A percentile compares a stretch with the other conserved stretches of the same genome.
Evolutionary conservation across 495 filamentous ascomycete genomes (phyloP).

Genomic region (Ascobolus immersus): DNA sequence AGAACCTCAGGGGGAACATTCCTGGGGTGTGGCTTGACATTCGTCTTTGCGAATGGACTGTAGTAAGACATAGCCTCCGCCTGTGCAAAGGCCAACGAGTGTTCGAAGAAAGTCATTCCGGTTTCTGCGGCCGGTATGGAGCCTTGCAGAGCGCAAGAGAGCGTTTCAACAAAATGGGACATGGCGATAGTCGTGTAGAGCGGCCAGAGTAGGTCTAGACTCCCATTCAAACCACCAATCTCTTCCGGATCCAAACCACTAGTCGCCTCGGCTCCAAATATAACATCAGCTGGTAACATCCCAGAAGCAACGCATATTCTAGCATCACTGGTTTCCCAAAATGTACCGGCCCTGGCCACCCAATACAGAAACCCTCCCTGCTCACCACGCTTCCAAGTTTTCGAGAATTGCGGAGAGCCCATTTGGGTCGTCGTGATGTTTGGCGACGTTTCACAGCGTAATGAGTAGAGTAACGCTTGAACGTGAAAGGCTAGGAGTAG

Average conservation of each 20-base stretch:
- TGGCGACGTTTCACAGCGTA: constrained; percentile 78
- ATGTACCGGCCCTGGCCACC: constrained; percentile 9
- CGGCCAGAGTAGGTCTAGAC: constrained; percentile 66
- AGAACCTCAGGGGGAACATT: constrained; percentile 82
- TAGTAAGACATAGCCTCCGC: constrained; percentile 36
- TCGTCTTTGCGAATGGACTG: constrained; percentile 12
- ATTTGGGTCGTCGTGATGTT: too few relatives aligned
- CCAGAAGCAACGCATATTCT: too few relatives aligned
- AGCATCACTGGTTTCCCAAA: too few relatives aligned
- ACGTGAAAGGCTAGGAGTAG: constrained; percentile 45
- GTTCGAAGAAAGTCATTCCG: constrained; percentile 89
- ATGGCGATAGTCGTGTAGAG: constrained; percentile 59
- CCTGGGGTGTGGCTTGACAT: constrained; percentile 12
- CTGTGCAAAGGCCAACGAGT: constrained; percentile 87
- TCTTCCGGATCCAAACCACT: too few relatives aligned
- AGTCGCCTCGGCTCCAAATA: too few relatives aligned
- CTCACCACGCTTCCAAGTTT: too few relatives aligned
- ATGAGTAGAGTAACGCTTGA: constrained; percentile 44
- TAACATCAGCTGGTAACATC: too few relatives aligned
- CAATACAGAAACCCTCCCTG: constrained; percentile 12
- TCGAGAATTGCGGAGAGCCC: too few relatives aligned
- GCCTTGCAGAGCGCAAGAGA: constrained; percentile 77
- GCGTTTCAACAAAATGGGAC: constrained; percentile 66
- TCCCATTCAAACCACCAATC: too few relatives aligned
- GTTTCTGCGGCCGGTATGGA: constrained; percentile 48